These are phyloP conservation scores for Conringia planisiliqua DNA, from an alignment of 345 rosid species.

Conservation along the genomic window DNA sequence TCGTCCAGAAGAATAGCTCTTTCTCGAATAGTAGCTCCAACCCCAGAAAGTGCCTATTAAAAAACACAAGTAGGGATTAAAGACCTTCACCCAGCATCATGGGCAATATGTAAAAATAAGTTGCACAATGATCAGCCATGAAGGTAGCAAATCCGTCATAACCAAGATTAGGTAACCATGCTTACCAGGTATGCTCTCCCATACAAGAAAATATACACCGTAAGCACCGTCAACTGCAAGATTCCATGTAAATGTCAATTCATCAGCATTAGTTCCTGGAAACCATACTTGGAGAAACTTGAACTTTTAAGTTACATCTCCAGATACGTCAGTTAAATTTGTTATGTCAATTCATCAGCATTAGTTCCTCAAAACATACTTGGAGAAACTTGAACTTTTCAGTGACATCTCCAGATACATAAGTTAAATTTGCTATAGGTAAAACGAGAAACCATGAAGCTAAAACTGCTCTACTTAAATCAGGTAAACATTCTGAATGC, in stretches of 20 bases:
- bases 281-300: slow-evolving; percentile 20
- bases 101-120: not conserved
- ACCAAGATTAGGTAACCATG: slow-evolving; percentile 5
- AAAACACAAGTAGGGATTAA: slow-evolving; percentile 11
- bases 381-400: slow-evolving; percentile 20
- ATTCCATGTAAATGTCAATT: slow-evolving; percentile 20
- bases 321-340: slow-evolving; percentile 4
- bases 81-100: slow-evolving; percentile 5
- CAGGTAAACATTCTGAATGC: slow-evolving; percentile 6
- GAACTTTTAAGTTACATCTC: slow-evolving; percentile 11
- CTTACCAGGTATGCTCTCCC: slow-evolving; percentile 95
- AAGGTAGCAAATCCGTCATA: slow-evolving; percentile 9
- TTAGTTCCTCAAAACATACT: slow-evolving; percentile 1
- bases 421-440: not conserved
- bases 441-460: slow-evolving; percentile 3
- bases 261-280: slow-evolving; percentile 12
- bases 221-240: slow-evolving; percentile 89
- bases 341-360: slow-evolving; percentile 20
- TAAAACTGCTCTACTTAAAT: not conserved
- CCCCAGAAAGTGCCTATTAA: slow-evolving; percentile 88
- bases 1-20: slow-evolving; percentile 60
- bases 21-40: slow-evolving; percentile 59
- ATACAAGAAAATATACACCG: slow-evolving; percentile 79
- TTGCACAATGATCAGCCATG: not conserved
- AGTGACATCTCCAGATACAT: slow-evolving; percentile 9